Evolutionary conservation across 768 basidiomycete species (phyloP).

Genomic region (Pleurotus sapidus): DNA sequence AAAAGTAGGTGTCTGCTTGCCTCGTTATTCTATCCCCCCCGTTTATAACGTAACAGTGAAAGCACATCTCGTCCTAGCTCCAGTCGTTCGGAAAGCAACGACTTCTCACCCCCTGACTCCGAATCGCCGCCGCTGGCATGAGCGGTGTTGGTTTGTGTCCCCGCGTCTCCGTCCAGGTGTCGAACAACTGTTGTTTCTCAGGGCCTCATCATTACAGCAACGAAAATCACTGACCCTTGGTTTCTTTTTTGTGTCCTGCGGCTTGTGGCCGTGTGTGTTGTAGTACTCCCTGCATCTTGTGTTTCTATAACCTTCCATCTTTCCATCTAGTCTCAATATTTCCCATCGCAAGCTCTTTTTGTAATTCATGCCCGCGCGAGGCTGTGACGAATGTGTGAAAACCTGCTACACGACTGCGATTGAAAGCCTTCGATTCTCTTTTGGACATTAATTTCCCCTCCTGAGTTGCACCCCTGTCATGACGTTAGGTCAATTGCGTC

Average conservation of each 20-base stretch:
- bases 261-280: background rate
- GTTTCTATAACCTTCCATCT: conserved; percentile 5
- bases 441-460: no score
- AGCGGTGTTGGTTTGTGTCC: background rate
- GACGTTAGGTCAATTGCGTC: background rate
- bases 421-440: no score
- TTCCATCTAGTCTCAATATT: conserved; percentile 1
- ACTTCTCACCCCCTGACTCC: conserved; percentile 1
- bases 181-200: background rate
- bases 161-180: background rate
- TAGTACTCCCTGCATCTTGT: background rate
- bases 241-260: background rate
- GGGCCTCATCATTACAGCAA: background rate
- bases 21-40: background rate
- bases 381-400: no score
- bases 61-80: conserved; percentile 6
- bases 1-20: conserved; percentile 32
- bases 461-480: no score
- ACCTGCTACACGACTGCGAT: no score
- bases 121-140: conserved; percentile 5
- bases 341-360: conserved; percentile 1
- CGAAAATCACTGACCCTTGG: background rate
- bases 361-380: no score
- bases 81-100: conserved; percentile 4
- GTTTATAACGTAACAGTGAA: background rate